Conservation (phyloP, 2,329 filamentous ascomycete species). For the Pleurostoma richardsiae region DNA sequence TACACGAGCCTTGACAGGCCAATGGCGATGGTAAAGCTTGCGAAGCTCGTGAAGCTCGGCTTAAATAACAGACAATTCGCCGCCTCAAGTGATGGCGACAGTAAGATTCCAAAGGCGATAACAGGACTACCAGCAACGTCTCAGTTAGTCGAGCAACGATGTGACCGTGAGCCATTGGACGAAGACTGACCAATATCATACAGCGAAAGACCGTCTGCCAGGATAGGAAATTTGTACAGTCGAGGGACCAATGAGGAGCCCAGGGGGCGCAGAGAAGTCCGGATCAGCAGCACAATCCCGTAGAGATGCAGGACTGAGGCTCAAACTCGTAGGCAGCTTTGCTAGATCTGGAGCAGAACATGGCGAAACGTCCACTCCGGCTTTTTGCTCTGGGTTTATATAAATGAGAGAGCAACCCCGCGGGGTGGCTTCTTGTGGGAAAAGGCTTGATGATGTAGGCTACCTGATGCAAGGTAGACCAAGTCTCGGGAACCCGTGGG, state of each 20-base stretch:
- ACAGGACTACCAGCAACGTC: background rate
- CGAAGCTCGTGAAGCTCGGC: too few relatives aligned
- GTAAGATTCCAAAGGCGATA: background rate
- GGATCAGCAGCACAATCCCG: constrained; percentile 12
- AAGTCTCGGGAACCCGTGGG: constrained; percentile 3
- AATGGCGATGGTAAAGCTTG: too few relatives aligned
- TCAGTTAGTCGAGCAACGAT: constrained; percentile 8
- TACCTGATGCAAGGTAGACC: too few relatives aligned
- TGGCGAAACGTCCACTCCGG: constrained; percentile 13
- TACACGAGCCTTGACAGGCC: too few relatives aligned
- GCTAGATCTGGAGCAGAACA: constrained; percentile 13
- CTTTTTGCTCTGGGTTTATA: background rate
- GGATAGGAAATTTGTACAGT: constrained; percentile 20
- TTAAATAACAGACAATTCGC: too few relatives aligned
- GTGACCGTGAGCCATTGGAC: constrained; percentile 18
- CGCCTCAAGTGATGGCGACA: too few relatives aligned
- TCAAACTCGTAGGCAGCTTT: constrained; percentile 13
- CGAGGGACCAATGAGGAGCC: constrained; percentile 14
- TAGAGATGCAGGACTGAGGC: constrained; percentile 10
- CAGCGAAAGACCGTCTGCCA: constrained; percentile 21
- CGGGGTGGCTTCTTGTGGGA: constrained; percentile 1
- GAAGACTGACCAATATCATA: constrained; percentile 37
- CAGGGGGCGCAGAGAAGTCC: constrained; percentile 6
- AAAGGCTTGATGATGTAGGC: background rate
- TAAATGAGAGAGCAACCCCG: background rate